These are phyloP conservation scores for Aethionema arabicum DNA, from an alignment of 345 rosid genomes.

Conservation along the genomic window DNA sequence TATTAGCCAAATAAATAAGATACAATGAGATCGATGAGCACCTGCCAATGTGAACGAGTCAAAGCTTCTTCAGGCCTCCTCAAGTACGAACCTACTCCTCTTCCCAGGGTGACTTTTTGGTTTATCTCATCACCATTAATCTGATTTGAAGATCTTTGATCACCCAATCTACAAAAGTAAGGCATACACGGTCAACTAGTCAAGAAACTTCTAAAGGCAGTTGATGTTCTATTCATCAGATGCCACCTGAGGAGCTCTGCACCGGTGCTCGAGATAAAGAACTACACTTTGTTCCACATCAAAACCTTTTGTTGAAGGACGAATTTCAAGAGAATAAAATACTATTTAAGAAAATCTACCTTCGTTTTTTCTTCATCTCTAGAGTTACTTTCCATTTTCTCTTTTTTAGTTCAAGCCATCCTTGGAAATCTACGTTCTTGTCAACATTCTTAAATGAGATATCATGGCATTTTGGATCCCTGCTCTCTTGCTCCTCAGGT, in stretches of 20 bases:
- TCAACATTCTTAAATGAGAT: constrained; percentile 51
- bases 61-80: constrained; percentile 75
- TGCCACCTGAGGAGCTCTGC: background rate
- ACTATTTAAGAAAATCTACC: constrained; percentile 42
- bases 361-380: constrained; percentile 70
- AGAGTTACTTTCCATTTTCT: constrained; percentile 78
- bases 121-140: constrained; percentile 38
- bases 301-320: constrained; percentile 11
- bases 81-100: constrained; percentile 73
- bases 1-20: constrained; percentile 18
- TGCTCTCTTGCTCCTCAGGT: constrained; percentile 38
- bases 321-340: constrained; percentile 13
- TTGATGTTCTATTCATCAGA: constrained; percentile 1
- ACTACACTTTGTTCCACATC: constrained; percentile 16
- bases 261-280: background rate
- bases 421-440: constrained; percentile 72
- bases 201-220: constrained; percentile 18
- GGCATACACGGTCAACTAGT: constrained; percentile 24
- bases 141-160: constrained; percentile 42
- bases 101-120: constrained; percentile 46
- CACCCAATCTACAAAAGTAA: constrained; percentile 57
- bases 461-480: constrained; percentile 34
- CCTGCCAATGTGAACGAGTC: constrained; percentile 89
- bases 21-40: constrained; percentile 26
- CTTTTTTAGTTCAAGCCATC: constrained; percentile 93